A percentile compares a stretch with the other conserved stretches of the same genome.
Evolutionary conservation across 768 basidiomycete genomes (phyloP).

Genomic region (Kwoniella sp.): DNA sequence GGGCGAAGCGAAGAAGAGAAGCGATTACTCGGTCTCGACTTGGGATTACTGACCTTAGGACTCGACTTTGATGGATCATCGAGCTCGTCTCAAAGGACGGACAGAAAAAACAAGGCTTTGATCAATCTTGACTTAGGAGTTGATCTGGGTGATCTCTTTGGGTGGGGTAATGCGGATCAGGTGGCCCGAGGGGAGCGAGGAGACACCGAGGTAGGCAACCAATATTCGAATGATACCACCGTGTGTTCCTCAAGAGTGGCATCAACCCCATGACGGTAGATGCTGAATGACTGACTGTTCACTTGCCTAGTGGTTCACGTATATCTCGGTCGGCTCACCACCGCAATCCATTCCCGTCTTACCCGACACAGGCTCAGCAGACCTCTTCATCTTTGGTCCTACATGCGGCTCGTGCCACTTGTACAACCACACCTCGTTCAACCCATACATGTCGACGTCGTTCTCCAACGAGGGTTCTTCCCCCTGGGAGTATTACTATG

Average conservation of each 20-base stretch:
- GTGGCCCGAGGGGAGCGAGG: conserved; percentile 30
- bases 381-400: conserved; percentile 30
- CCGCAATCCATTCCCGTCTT: conserved; percentile 34
- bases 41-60: conserved; percentile 13
- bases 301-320: conserved; percentile 30
- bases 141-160: conserved; percentile 11
- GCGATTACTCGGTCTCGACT: conserved; percentile 19
- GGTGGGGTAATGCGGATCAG: conserved; percentile 31
- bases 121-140: conserved; percentile 13
- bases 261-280: no score
- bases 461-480: conserved; percentile 19
- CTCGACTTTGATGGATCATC: conserved; percentile 9
- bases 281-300: no score
- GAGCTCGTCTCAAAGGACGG: neutral
- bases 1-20: neutral
- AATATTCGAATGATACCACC: neutral
- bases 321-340: conserved; percentile 32
- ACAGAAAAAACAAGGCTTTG: conserved; percentile 9
- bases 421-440: conserved; percentile 22
- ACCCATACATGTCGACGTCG: conserved; percentile 11
- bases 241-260: no score
- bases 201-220: conserved; percentile 27
- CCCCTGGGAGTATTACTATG: conserved; percentile 27
- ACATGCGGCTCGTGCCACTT: conserved; percentile 20
- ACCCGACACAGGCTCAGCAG: conserved; percentile 35